A percentile compares a stretch with the other conserved stretches of the same genome.
Evolutionary conservation across 805 yeast species (phyloP).

Genomic region (Kodamaea kaohsiungensis): DNA sequence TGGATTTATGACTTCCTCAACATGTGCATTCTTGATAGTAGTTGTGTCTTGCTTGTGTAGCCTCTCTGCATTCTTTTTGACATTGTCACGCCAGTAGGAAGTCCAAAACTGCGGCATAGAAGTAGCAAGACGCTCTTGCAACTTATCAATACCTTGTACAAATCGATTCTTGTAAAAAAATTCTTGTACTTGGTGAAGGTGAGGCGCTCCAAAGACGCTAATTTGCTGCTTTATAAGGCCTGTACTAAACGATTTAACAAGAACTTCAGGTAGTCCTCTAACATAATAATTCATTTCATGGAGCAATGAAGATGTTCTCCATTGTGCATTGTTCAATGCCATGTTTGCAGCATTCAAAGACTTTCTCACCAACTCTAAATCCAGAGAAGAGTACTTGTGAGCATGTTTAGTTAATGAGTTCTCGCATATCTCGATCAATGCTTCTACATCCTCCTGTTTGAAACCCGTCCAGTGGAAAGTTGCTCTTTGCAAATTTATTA

Average conservation of each 20-base stretch:
- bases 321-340: conserved; percentile 53
- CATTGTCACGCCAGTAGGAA: conserved; percentile 50
- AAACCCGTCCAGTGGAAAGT: conserved; percentile 80
- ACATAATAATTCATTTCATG: conserved; percentile 70
- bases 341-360: conserved; percentile 47
- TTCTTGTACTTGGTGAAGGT: conserved; percentile 50
- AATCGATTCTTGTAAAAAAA: conserved; percentile 56
- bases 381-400: conserved; percentile 34
- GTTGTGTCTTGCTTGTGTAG: conserved; percentile 2
- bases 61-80: conserved; percentile 23
- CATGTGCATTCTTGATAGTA: neutral
- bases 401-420: conserved; percentile 41
- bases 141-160: conserved; percentile 25
- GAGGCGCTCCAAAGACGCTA: conserved; percentile 61
- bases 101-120: conserved; percentile 52
- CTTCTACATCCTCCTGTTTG: conserved; percentile 55
- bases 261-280: conserved; percentile 42
- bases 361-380: conserved; percentile 40
- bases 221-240: conserved; percentile 27
- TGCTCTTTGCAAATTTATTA: conserved; percentile 62
- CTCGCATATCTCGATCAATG: conserved; percentile 50
- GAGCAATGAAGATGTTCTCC: conserved; percentile 57
- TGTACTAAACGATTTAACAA: conserved; percentile 44
- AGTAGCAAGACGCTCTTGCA: conserved; percentile 32
- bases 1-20: neutral